These are phyloP conservation scores for Fusarium liriodendri DNA, from an alignment of 2,329 filamentous ascomycete genomes.

Conservation along the genomic window DNA sequence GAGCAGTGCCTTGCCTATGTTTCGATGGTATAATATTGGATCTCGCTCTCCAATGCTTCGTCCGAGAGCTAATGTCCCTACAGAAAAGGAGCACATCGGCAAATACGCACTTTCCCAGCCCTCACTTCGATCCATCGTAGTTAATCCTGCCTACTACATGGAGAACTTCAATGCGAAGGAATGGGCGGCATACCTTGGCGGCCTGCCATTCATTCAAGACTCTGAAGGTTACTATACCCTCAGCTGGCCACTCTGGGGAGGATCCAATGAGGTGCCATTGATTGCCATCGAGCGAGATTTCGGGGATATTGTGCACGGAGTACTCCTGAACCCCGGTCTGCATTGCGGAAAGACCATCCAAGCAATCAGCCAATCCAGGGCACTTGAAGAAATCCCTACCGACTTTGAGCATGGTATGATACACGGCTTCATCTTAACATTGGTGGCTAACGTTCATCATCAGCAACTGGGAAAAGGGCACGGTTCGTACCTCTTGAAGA, in stretches of 20 bases:
- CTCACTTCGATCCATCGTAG: conserved; percentile 50
- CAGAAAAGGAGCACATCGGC: conserved; percentile 53
- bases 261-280: conserved; percentile 50
- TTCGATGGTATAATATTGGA: conserved; percentile 47
- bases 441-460: background rate
- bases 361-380: conserved; percentile 49
- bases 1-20: conserved; percentile 44
- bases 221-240: conserved; percentile 52
- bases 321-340: conserved; percentile 53
- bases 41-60: fast-evolving
- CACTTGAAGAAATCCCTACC: conserved; percentile 44
- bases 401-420: conserved; percentile 48
- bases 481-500: conserved; percentile 46
- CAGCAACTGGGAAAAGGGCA: conserved; percentile 47
- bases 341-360: conserved; percentile 52
- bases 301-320: conserved; percentile 58
- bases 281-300: conserved; percentile 55
- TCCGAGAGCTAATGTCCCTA: background rate
- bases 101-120: conserved; percentile 48
- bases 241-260: conserved; percentile 52
- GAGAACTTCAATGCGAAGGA: conserved; percentile 54
- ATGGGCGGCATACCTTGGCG: conserved; percentile 50
- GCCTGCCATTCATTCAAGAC: conserved; percentile 52
- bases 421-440: background rate
- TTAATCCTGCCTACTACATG: conserved; percentile 55